A percentile compares a stretch with the other conserved stretches of the same genome.
These are phyloP conservation scores for Rickenella mellea DNA, from an alignment of 768 basidiomycete genomes.

Conservation along the genomic window DNA sequence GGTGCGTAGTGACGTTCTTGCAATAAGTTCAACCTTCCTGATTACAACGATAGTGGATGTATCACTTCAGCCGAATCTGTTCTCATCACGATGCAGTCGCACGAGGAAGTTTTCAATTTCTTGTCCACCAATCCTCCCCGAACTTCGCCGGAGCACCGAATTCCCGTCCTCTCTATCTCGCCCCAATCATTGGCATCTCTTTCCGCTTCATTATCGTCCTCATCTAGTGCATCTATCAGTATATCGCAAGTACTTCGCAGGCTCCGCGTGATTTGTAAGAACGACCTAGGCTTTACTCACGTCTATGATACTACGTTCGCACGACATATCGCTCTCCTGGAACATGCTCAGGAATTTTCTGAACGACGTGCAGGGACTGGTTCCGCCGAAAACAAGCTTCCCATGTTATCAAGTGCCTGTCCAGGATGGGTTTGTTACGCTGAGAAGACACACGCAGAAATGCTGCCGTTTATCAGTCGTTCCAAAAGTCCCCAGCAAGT, in stretches of 20 bases:
- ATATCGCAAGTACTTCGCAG: slow-evolving; percentile 58
- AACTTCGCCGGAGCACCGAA: slow-evolving; percentile 30
- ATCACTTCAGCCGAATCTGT: slow-evolving; percentile 98
- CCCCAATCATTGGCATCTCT: slow-evolving; percentile 83
- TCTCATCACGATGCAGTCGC: slow-evolving; percentile 91
- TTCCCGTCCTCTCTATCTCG: slow-evolving; percentile 78
- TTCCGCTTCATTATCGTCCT: slow-evolving; percentile 47
- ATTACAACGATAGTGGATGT: slow-evolving; percentile 59
- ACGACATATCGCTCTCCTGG: slow-evolving; percentile 72
- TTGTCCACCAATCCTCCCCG: slow-evolving; percentile 46
- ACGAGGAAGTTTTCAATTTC: slow-evolving; percentile 81
- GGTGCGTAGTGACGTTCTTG: slow-evolving; percentile 38
- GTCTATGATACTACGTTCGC: slow-evolving; percentile 96
- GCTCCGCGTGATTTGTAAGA: slow-evolving; percentile 57
- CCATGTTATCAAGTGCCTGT: slow-evolving; percentile 93
- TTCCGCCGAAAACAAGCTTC: slow-evolving; percentile 33
- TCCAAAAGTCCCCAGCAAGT: slow-evolving; percentile 92
- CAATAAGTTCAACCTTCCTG: not conserved
- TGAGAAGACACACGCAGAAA: slow-evolving; percentile 92
- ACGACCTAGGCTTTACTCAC: slow-evolving; percentile 64
- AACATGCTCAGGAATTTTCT: slow-evolving; percentile 73
- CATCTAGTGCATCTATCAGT: slow-evolving; percentile 33
- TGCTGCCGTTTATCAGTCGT: slow-evolving; percentile 81
- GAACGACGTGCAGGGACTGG: slow-evolving; percentile 43
- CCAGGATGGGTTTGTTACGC: slow-evolving; percentile 99